Base-by-base conservation (phyloP, 805 yeast genomes). In the Hanseniaspora osmophila region DNA sequence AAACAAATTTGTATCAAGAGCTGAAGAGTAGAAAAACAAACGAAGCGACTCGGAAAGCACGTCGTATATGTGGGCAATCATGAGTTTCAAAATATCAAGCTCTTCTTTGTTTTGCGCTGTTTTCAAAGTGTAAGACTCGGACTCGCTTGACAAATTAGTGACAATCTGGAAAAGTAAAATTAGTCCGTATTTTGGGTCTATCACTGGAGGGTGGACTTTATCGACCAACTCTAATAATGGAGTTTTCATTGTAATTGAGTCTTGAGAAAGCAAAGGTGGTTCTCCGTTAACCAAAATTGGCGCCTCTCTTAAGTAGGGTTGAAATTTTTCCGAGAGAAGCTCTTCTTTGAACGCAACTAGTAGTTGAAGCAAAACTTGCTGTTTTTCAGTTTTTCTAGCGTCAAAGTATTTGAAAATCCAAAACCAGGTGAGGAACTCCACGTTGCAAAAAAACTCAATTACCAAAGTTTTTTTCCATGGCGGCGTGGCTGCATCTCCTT, bases 181-280 rank as follows among this genome's bases (percentile, higher is more conserved):
- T 43, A 75, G 65, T 1, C 76, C 60, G 48, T 92, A 88, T 0
- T 80, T 71, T 6, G 66, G 67, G 2, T 92, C 84, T 2, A 71
- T 64, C 1, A 67, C 55, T 0, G 96, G 96, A 0, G 95, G 79
- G 27, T 84, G 94, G 0, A 66, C 53, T 54, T 87, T 87, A 57
- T 90, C 97, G 19, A 92, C 68, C 44, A 80, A 73, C 46, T 90
- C 96, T 30, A 88, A 67, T 47, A 77, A 71, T 12, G 77, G 64
- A 0, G 79, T 67, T 51, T 77, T 74, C 41, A 73, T 61, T 2
- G 66, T 56, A 0, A 84, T 73, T 10, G 58, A 59, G 3, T 65
- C 60, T 13, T 60, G 57, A 0, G 78, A 68, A 29, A 79, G 61
- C 0, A 66, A 57, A 3, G 62, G 55, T 43, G 50, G 42, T 22